Evolutionary conservation across 2,329 filamentous ascomycete genomes (phyloP).

Genomic region (Penicillium sp.): DNA sequence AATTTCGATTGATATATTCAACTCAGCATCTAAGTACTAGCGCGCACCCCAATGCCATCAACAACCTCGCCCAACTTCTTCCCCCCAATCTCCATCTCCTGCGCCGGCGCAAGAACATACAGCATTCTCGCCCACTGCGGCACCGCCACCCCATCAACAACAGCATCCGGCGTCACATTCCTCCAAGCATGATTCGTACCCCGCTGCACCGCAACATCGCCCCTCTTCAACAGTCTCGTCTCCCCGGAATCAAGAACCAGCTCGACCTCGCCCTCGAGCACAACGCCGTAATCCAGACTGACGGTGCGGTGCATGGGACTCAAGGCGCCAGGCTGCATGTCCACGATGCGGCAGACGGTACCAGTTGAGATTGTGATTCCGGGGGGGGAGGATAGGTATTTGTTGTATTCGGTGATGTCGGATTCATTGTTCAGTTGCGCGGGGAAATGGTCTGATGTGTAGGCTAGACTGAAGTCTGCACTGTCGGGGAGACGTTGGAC

Average conservation of each 20-base stretch:
- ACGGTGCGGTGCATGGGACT: conserved; percentile 15
- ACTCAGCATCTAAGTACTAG: conserved; percentile 15
- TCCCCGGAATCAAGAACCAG: conserved; percentile 49
- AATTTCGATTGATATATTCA: not conserved
- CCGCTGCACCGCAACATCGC: conserved; percentile 55
- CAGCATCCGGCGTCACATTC: conserved; percentile 29
- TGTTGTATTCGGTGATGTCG: conserved; percentile 49
- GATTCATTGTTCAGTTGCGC: conserved; percentile 45
- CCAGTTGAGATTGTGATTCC: conserved; percentile 42
- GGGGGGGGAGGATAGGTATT: conserved; percentile 45
- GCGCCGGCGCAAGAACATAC: conserved; percentile 25
- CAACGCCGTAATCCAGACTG: conserved; percentile 12
- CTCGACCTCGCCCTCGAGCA: conserved; percentile 12
- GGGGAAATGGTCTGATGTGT: conserved; percentile 50
- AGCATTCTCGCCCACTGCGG: conserved; percentile 28
- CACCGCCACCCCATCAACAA: conserved; percentile 10
- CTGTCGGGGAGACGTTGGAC: conserved; percentile 34
- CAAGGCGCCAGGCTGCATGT: conserved; percentile 1
- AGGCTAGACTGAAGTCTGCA: conserved; percentile 50
- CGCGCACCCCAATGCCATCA: conserved; percentile 23
- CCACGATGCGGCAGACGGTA: conserved; percentile 15
- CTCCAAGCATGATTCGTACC: conserved; percentile 40
- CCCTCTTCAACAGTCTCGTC: conserved; percentile 44
- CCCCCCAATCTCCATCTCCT: conserved; percentile 26
- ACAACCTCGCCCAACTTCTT: conserved; percentile 28